These are phyloP conservation scores for Sicyos baderoa DNA, from an alignment of 306 rosid genomes.

Conservation along the genomic window DNA sequence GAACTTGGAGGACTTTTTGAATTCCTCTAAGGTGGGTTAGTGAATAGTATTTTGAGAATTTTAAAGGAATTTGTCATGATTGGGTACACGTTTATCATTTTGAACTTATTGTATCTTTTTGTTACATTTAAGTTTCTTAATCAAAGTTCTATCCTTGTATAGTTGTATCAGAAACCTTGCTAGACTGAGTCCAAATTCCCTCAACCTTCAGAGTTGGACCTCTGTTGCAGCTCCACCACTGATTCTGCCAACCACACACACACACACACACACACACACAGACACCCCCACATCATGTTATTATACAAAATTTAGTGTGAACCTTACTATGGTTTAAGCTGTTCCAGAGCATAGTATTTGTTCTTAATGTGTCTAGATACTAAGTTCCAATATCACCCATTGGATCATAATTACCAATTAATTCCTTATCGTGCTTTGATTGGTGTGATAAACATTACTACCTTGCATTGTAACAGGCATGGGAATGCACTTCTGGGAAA, in stretches of 20 bases:
- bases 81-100: not conserved
- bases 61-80: not conserved
- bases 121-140: not conserved
- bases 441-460: not conserved
- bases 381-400: slow-evolving; percentile 7
- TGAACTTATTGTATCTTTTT: not conserved
- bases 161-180: not conserved
- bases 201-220: too few species aligned
- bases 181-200: too few species aligned
- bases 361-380: not conserved
- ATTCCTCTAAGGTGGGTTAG: not conserved
- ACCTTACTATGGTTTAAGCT: not conserved
- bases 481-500: slow-evolving; percentile 81
- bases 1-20: not conserved
- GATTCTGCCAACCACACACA: too few species aligned
- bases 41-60: not conserved
- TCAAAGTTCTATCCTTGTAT: not conserved
- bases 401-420: not conserved
- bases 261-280: too few species aligned
- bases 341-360: not conserved
- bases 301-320: not conserved
- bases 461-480: slow-evolving; percentile 39
- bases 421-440: not conserved
- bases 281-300: too few species aligned
- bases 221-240: too few species aligned